Evolutionary conservation across 1,284 basidiomycete species (phyloP).

Genomic region (Puccinia novopanici): DNA sequence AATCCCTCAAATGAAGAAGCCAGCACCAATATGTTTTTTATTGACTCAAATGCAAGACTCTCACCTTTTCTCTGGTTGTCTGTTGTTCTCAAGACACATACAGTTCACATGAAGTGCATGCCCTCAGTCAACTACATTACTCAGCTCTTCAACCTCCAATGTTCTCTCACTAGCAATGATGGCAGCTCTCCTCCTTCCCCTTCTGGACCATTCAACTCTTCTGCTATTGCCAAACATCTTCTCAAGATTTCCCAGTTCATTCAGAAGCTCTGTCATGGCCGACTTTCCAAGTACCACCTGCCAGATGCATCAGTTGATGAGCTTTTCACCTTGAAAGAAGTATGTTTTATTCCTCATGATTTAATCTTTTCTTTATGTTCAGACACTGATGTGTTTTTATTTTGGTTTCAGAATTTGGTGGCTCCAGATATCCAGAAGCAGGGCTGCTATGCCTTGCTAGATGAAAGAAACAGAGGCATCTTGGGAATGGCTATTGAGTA

Average conservation of each 20-base stretch:
- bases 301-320: conserved; percentile 8
- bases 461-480: background rate
- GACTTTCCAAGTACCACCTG: background rate
- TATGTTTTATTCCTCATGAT: background rate
- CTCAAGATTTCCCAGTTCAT: background rate
- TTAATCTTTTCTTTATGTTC: background rate
- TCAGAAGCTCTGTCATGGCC: background rate
- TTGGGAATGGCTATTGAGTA: conserved; percentile 31
- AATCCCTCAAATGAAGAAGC: background rate
- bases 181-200: background rate
- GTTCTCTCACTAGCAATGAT: background rate
- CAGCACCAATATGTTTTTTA: background rate
- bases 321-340: conserved; percentile 24
- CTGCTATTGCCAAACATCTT: background rate
- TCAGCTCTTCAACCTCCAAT: background rate
- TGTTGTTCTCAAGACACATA: conserved; percentile 5
- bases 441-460: too few relatives aligned
- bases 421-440: background rate
- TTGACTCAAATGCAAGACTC: conserved; percentile 31
- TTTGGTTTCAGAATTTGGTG: background rate
- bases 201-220: background rate
- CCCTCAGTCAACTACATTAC: background rate
- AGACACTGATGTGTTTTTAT: background rate
- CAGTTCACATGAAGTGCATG: background rate
- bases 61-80: conserved; percentile 24